Conservation (phyloP, 176 grass and related monocot species). For the Poa annua region DNA sequence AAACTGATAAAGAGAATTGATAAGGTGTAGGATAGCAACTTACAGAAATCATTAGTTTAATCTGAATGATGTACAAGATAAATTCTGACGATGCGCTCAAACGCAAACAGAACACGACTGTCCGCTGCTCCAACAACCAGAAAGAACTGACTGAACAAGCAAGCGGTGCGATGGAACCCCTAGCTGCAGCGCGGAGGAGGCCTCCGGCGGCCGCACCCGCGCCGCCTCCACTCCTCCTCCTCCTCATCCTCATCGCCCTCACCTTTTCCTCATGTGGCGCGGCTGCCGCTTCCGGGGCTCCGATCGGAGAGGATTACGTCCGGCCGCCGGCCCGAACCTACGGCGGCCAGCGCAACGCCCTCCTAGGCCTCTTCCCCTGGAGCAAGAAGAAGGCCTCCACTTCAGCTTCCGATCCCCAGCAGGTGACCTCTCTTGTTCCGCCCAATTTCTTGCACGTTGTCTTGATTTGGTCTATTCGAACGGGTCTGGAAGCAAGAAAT, state of each 20-base stretch:
- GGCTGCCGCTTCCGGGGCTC: conserved; percentile 4
- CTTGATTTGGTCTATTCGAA: background rate
- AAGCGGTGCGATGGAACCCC: conserved; percentile 16
- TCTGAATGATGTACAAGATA: background rate
- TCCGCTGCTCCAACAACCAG: background rate
- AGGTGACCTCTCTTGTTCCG: conserved; percentile 40
- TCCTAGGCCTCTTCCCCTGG: conserved; percentile 61
- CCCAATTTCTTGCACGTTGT: background rate
- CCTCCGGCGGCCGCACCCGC: background rate
- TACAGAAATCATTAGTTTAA: conserved; percentile 2
- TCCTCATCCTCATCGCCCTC: conserved; percentile 29
- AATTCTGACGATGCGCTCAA: background rate
- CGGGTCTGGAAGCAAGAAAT: background rate
- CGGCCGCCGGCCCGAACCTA: conserved; percentile 38
- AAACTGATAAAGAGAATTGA: too few species aligned
- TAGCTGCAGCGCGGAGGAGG: background rate
- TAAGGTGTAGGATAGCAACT: background rate
- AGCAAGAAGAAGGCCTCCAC: conserved; percentile 44
- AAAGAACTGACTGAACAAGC: background rate
- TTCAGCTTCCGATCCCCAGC: conserved; percentile 54
- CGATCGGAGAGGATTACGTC: conserved; percentile 66
- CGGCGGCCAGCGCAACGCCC: conserved; percentile 41
- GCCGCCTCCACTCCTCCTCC: background rate
- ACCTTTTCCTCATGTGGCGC: conserved; percentile 2
- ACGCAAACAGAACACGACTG: background rate